Percentiles rank a stretch among this genome's conserved stretches.
These are phyloP conservation scores for Xylaria scruposa DNA, from an alignment of 495 filamentous ascomycete genomes.

Conservation along the genomic window DNA sequence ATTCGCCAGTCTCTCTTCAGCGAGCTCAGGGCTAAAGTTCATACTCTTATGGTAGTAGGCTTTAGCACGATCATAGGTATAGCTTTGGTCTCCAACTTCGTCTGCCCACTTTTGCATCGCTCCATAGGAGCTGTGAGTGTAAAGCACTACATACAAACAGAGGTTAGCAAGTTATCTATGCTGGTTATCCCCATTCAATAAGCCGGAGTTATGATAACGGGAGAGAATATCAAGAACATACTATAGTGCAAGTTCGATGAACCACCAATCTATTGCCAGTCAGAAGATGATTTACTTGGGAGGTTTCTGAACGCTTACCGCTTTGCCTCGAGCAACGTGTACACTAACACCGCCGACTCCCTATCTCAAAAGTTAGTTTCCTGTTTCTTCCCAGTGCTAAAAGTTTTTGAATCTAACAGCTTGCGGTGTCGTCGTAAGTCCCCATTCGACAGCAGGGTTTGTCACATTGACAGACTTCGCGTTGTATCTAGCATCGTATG, in stretches of 20 bases:
- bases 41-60: slow-evolving; percentile 2
- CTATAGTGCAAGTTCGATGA: slow-evolving; percentile 10
- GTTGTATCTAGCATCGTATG: slow-evolving; percentile 6
- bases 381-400: too few species aligned
- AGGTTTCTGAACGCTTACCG: neutral
- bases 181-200: neutral
- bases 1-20: slow-evolving; percentile 7
- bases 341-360: neutral
- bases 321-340: slow-evolving; percentile 5
- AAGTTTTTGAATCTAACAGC: neutral
- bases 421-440: slow-evolving; percentile 7
- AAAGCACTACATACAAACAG: neutral
- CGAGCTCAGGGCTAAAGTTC: neutral
- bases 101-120: slow-evolving; percentile 13
- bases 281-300: neutral
- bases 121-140: slow-evolving; percentile 16
- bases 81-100: slow-evolving; percentile 2
- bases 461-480: neutral
- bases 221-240: neutral
- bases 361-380: neutral
- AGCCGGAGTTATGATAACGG: neutral
- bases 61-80: neutral
- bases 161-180: neutral
- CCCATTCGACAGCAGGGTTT: slow-evolving; percentile 8
- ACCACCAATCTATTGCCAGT: neutral